Evolutionary conservation across 371 early-diverging fungal species (phyloP), one percentile per base, ranked within the genome.

Genomic region (Actinomucor elegans): DNA sequence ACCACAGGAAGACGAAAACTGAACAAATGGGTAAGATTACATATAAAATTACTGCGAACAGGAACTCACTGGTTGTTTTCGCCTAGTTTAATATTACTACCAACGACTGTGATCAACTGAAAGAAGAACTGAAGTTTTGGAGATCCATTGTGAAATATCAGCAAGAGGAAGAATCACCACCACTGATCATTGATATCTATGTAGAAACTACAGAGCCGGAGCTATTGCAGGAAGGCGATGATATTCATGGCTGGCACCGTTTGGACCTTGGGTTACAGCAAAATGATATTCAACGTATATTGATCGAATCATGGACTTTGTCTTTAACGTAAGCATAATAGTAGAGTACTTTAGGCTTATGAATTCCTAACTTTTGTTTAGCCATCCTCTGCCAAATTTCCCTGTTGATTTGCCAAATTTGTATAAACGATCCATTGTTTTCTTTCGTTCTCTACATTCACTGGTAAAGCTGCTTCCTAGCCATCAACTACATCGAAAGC

Each of bases 371-470:
- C 27, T 27, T n/a, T 36, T 23, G 29, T n/a, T n/a, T 58, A 48
- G 40, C 42, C 45, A 58, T 45, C 43, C 56, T 12, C 51, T 73
- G 24, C 78, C 83, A 28, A 65, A 79, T 28, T 74, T 75, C 9
- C 65, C 76, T 2, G 81, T 85, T 27, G 92, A 92, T 28, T 77
- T 91, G 17, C 88, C 90, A 4, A 80, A 86, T 35, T 83, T 93
- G 18, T 93, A 95, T 77, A 95, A 94, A 68, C 83, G 88, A 40
- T 86, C 86, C 4, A 89, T 92, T 43, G 79, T 89, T 23, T 92
- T 92, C 54, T 95, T 95, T 69, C 76, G 94, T 32, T 84, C 91
- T 14, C 66, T 95, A 23, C 89, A 86, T 69, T 77, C 89, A 21
- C 80, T 84, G 57, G 84, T 88, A 44, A 82, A 89, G 14, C 76